A percentile compares a stretch with the other conserved stretches of the same genome.
Evolutionary conservation across 2,329 filamentous ascomycete genomes (phyloP).

Genomic region (Colletotrichum nymphaeae): DNA sequence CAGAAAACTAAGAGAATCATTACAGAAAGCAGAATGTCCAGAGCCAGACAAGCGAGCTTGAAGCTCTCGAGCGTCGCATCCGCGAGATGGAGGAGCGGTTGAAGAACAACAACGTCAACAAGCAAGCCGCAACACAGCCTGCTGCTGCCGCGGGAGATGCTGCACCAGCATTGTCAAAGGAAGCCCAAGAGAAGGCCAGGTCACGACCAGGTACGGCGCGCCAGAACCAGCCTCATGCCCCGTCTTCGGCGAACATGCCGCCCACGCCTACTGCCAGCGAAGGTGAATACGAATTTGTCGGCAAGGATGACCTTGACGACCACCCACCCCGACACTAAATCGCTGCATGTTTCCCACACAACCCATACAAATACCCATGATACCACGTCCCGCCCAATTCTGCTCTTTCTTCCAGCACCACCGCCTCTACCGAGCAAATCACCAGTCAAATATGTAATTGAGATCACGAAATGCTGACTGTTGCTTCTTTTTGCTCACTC

Average conservation of each 20-base stretch:
- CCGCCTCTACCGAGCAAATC: constrained; percentile 9
- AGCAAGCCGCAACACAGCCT: constrained; percentile 38
- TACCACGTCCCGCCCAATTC: constrained; percentile 14
- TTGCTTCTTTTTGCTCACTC: constrained; percentile 30
- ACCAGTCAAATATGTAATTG: constrained; percentile 13
- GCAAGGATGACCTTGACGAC: constrained; percentile 39
- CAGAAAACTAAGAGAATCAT: constrained; percentile 1
- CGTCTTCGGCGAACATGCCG: constrained; percentile 67
- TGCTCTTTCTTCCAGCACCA: background rate
- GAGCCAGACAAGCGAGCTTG: constrained; percentile 81
- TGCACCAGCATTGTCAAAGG: constrained; percentile 39
- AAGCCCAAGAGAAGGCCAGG: constrained; percentile 50
- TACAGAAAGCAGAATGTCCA: constrained; percentile 82
- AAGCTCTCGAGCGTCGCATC: constrained; percentile 85
- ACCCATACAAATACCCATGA: constrained; percentile 23
- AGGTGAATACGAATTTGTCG: constrained; percentile 63
- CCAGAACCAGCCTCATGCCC: constrained; percentile 61
- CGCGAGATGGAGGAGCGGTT: constrained; percentile 87
- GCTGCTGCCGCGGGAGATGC: constrained; percentile 39
- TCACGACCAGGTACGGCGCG: constrained; percentile 67
- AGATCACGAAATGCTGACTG: constrained; percentile 35
- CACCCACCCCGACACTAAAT: constrained; percentile 27
- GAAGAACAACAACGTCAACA: constrained; percentile 47
- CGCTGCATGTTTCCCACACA: constrained; percentile 17
- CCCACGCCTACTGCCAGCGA: constrained; percentile 71